phyloP scores from a whole-genome alignment of 1,284 basidiomycete genomes.

The Ustilago curta region DNA sequence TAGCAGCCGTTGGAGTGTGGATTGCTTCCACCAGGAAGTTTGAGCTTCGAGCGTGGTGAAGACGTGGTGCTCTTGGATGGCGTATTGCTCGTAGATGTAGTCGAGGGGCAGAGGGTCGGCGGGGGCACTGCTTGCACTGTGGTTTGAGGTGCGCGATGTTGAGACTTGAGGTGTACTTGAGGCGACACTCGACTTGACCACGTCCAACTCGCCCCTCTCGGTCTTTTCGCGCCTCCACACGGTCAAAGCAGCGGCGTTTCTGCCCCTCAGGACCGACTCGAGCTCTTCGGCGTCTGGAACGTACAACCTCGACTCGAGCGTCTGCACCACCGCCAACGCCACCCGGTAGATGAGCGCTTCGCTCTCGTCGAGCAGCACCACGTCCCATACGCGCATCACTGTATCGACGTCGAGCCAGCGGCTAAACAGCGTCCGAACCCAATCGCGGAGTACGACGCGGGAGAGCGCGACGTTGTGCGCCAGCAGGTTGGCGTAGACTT shows the following conservation, averaged over 20 bases:
- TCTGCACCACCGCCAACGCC: slow-evolving; percentile 59
- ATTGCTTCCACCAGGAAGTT: slow-evolving; percentile 58
- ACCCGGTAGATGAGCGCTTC: slow-evolving; percentile 60
- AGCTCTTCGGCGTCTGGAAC: slow-evolving; percentile 59
- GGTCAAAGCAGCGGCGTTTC: slow-evolving; percentile 52
- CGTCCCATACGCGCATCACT: slow-evolving; percentile 63
- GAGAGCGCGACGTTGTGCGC: slow-evolving; percentile 47
- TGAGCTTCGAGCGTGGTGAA: slow-evolving; percentile 60
- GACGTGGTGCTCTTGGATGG: slow-evolving; percentile 53
- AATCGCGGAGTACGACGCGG: slow-evolving; percentile 48
- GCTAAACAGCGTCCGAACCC: slow-evolving; percentile 58
- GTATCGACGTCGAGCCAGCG: slow-evolving; percentile 61
- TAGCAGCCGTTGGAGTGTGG: slow-evolving; percentile 56
- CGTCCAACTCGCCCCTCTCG: slow-evolving; percentile 19
- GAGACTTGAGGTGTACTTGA: background rate
- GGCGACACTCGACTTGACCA: slow-evolving; percentile 8
- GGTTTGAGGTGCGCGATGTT: background rate
- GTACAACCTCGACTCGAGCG: slow-evolving; percentile 60
- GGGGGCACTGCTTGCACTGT: background rate
- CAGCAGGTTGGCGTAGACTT: slow-evolving; percentile 73
- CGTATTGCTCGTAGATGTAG: slow-evolving; percentile 65
- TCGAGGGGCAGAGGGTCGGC: slow-evolving; percentile 45
- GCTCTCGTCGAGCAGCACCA: slow-evolving; percentile 59
- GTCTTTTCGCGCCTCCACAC: slow-evolving; percentile 58
- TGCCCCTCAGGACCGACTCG: slow-evolving; percentile 52